Base-by-base conservation (phyloP, 805 yeast species). In the Candida argentea region DNA sequence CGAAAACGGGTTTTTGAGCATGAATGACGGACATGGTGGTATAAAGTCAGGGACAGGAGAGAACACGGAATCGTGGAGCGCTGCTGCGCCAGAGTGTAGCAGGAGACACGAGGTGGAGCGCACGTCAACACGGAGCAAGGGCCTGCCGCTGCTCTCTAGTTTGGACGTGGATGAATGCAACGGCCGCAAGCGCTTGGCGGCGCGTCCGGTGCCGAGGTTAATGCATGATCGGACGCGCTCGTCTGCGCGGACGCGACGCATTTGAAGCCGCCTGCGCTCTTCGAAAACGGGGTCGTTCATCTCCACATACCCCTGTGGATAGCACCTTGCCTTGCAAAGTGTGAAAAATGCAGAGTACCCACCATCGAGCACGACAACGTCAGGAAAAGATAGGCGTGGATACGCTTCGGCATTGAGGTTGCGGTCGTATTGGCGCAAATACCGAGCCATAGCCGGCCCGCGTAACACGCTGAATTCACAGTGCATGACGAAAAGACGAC, bases 401-500 rank as follows among this genome's bases (percentile, higher is more conserved):
- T 91, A 91, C 35, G 68, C 63, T 32, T 77, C 74, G 36, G 73
- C 64, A 50, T 87, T 86, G 29, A 73, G 41, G 22, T 69, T 67
- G 37, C 98, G 70, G 56, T 91, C 98, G 41, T 81, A 70, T 34
- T 77, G 77, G 36, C 98, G 64, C 32, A 91, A 65, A 49, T 85
- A 86, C 30, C 75, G 63, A 1, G 97, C 97, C 80, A 91, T 73
- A 26, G 79, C 60, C 4, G 98, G 98, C n/a, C 97, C 95, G 34
- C 98, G 66, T 48, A 79, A 84, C 5, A 93, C 73, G 21, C 93
- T 79, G 50, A 85, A 89, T 55, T 91, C 98, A 56, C 98, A 91
- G 54, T 91, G 96, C 61, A 91, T 89, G 7, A 91, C 65, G 5
- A 89, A 50, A 31, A 91, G 57, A 13, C 62, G 63, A 12, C 59